Percentiles rank a stretch among this genome's conserved stretches.
These are phyloP conservation scores for Sindora glabra DNA, from an alignment of 306 rosid genomes.

Conservation along the genomic window DNA sequence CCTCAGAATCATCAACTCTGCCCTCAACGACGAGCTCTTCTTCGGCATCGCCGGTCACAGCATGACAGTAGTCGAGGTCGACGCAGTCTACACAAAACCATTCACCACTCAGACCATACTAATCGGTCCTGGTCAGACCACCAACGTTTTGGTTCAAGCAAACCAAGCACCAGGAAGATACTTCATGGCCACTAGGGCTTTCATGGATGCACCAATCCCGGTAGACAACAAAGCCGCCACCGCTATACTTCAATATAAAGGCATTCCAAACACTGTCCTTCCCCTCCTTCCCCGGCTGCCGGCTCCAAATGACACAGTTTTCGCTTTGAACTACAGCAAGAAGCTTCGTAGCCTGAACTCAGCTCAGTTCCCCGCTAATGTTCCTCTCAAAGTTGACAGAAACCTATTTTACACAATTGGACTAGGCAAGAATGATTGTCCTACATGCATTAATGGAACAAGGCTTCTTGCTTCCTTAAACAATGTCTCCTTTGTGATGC, in stretches of 20 bases:
- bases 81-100: constrained; percentile 47
- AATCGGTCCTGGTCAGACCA: constrained; percentile 49
- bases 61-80: constrained; percentile 50
- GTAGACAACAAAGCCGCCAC: constrained; percentile 41
- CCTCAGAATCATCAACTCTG: constrained; percentile 42
- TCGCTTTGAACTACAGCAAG: constrained; percentile 28
- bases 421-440: constrained; percentile 32
- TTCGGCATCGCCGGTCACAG: constrained; percentile 38
- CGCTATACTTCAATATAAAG: constrained; percentile 39
- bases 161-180: constrained; percentile 34
- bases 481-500: constrained; percentile 44
- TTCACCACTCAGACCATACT: constrained; percentile 35
- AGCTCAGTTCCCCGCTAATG: constrained; percentile 33
- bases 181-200: constrained; percentile 37
- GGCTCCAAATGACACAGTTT: constrained; percentile 28
- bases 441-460: constrained; percentile 37
- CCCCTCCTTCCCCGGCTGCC: constrained; percentile 39
- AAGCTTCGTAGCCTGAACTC: constrained; percentile 33
- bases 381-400: constrained; percentile 42
- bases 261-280: constrained; percentile 36
- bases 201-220: constrained; percentile 35
- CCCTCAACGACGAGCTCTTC: constrained; percentile 48
- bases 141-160: constrained; percentile 37
- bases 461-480: constrained; percentile 39
- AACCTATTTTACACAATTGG: constrained; percentile 42